Evolutionary conservation across 495 filamentous ascomycete species (phyloP).

Genomic region (Sordaria brevicollis): DNA sequence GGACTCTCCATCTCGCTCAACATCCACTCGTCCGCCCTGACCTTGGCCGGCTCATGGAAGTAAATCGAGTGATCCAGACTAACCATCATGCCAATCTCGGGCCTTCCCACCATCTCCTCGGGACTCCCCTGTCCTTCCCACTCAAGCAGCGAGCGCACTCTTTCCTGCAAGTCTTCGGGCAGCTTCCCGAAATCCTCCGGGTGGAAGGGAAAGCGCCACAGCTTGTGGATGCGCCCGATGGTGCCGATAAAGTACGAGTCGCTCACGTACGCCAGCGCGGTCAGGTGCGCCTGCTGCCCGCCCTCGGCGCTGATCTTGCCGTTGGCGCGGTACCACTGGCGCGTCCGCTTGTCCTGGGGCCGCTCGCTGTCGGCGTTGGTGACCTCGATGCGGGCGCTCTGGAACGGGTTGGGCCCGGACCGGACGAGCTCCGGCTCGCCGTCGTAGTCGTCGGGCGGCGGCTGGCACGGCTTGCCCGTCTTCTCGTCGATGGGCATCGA

Average conservation of each 20-base stretch:
- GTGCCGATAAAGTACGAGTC: slow-evolving; percentile 91
- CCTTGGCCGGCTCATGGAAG: slow-evolving; percentile 74
- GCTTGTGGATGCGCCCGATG: slow-evolving; percentile 62
- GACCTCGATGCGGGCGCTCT: slow-evolving; percentile 44
- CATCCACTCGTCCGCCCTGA: slow-evolving; percentile 90
- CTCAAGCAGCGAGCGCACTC: slow-evolving; percentile 26
- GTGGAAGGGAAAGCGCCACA: slow-evolving; percentile 48
- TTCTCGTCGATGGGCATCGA: slow-evolving; percentile 42
- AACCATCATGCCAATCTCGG: slow-evolving; percentile 87
- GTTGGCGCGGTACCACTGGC: slow-evolving; percentile 71
- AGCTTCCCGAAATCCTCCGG: slow-evolving; percentile 25
- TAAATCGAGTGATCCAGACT: slow-evolving; percentile 90
- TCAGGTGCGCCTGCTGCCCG: slow-evolving; percentile 69
- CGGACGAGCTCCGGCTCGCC: slow-evolving; percentile 24
- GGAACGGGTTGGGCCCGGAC: slow-evolving; percentile 41
- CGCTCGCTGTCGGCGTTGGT: slow-evolving; percentile 24
- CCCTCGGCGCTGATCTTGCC: slow-evolving; percentile 54
- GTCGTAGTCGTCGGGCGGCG: slow-evolving; percentile 28
- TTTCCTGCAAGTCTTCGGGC: slow-evolving; percentile 14
- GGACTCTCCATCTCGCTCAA: slow-evolving; percentile 83
- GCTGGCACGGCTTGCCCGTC: slow-evolving; percentile 9
- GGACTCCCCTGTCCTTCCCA: slow-evolving; percentile 32
- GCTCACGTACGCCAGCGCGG: slow-evolving; percentile 82
- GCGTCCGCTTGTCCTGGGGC: slow-evolving; percentile 56
- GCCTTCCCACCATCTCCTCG: slow-evolving; percentile 28